phyloP scores from a whole-genome alignment of 352 stramenopile species.

The Phytophthora capsici region DNA sequence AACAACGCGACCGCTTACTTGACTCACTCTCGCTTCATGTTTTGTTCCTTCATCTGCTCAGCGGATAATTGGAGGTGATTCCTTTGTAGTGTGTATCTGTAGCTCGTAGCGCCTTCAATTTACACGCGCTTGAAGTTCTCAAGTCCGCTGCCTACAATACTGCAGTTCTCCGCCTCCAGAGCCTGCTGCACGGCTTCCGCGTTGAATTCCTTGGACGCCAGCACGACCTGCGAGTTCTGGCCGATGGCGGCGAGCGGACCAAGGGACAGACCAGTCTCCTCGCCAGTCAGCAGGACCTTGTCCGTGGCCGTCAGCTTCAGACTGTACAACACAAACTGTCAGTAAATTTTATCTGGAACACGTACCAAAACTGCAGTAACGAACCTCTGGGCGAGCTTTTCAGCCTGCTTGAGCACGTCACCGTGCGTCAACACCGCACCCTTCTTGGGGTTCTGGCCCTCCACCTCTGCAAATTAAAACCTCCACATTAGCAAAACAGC shows the following conservation, averaged over 20 bases:
- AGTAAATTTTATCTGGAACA: not conserved
- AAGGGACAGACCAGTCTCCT: constrained; percentile 70
- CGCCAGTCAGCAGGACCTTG: constrained; percentile 84
- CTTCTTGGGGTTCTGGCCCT: constrained; percentile 84
- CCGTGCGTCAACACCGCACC: constrained; percentile 79
- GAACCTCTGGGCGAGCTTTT: constrained; percentile 75
- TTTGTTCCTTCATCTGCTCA: constrained; percentile 33
- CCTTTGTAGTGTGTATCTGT: constrained; percentile 17
- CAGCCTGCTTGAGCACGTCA: constrained; percentile 78
- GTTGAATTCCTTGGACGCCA: constrained; percentile 76
- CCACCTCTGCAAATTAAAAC: constrained; percentile 56
- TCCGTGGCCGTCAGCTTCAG: constrained; percentile 75
- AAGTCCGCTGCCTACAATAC: constrained; percentile 74
- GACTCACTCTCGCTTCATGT: constrained; percentile 39
- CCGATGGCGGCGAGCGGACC: constrained; percentile 77
- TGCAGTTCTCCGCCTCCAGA: constrained; percentile 80
- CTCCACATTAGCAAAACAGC: constrained; percentile 1
- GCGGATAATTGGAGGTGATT: constrained; percentile 23
- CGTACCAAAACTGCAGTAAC: constrained; percentile 4
- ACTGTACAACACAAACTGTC: constrained; percentile 32
- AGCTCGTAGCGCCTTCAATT: constrained; percentile 28
- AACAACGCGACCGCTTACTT: constrained; percentile 30
- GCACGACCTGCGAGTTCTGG: constrained; percentile 78
- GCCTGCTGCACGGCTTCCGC: constrained; percentile 76
- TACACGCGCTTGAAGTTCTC: constrained; percentile 88